These are phyloP conservation scores for Neurospora crassa DNA, from an alignment of 2,329 filamentous ascomycete genomes.

Conservation along the genomic window DNA sequence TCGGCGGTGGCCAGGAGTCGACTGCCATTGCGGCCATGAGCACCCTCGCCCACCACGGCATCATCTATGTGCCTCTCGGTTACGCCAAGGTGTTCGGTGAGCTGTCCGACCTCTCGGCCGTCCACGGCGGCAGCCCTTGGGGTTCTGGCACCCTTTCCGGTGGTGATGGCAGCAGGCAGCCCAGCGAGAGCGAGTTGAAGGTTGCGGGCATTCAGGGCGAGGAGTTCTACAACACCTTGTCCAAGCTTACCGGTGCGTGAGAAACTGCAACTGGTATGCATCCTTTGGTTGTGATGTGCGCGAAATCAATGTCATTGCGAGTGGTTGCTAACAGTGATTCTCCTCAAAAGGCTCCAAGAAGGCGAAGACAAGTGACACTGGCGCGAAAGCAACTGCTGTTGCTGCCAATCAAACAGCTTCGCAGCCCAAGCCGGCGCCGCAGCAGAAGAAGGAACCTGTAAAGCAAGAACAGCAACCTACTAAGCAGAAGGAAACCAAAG, in stretches of 20 bases:
- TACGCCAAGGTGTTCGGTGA: slow-evolving; percentile 71
- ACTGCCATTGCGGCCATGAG: slow-evolving; percentile 74
- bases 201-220: slow-evolving; percentile 74
- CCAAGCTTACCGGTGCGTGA: slow-evolving; percentile 63
- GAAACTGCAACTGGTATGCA: neutral
- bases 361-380: neutral
- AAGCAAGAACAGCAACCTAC: slow-evolving; percentile 1
- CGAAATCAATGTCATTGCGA: neutral
- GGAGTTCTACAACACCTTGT: slow-evolving; percentile 67
- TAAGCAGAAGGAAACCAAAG: slow-evolving; percentile 43
- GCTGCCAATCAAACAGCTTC: neutral
- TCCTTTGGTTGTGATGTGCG: neutral
- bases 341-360: slow-evolving; percentile 6
- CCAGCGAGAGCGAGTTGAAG: slow-evolving; percentile 63
- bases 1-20: slow-evolving; percentile 86
- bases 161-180: slow-evolving; percentile 75
- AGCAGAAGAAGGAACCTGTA: neutral
- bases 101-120: slow-evolving; percentile 63
- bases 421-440: neutral
- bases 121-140: slow-evolving; percentile 84
- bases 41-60: slow-evolving; percentile 85
- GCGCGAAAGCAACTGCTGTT: neutral
- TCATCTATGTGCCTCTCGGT: slow-evolving; percentile 92
- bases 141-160: slow-evolving; percentile 84
- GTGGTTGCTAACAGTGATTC: slow-evolving; percentile 14